Base-by-base conservation (phyloP, 345 rosid genomes). In the Bruguiera gymnorhiza region DNA sequence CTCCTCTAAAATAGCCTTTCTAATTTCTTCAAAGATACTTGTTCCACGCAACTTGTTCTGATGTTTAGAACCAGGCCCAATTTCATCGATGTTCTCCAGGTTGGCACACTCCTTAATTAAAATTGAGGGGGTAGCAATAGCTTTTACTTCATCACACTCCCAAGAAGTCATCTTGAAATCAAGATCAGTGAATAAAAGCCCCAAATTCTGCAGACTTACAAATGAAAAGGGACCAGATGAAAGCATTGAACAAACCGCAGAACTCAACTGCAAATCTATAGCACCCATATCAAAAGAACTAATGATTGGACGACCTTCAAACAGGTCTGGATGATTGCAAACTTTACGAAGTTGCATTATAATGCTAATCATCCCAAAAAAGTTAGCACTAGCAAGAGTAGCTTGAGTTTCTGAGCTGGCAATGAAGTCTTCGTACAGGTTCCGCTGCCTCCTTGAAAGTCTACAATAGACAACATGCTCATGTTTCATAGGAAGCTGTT, bases 301-400 rank as follows among this genome's bases (percentile, higher is more conserved):
- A 69, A 96, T 87, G 68, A 96, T 96, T 65, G 99, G 97, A 56
- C 99, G 98, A 27, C 99, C 99, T 81, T 96, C 99, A 80, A 96
- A 96, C 72, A 96, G 86, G 76, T 96, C 98, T 18, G 99, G 99
- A 80, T 96, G 99, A 78, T 96, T 96, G 77, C 99, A 96, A 68
- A 96, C 99, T 85, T 96, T 96, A 64, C 99, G 98, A 71, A 96
- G 93, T 72, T 96, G 99, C 99, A 96, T 96, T 73, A 96, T 92
- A 78, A 96, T 82, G 76, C 98, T 92, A 74, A 96, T 96, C 99
- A 96, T 96, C 75, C 98, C 99, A 83, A 96, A 92, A 78, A 96
- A 96, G 75, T 90, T 96, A 74, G 92, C 77, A 83, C 86, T 96
- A 63, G 89, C 89, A 79, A 96, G 96, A 4, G 99, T 96, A 66